Evolutionary conservation across 2,329 filamentous ascomycete genomes (phyloP), one percentile per base, ranked within the genome.

Genomic region (Alternaria hordeiaustralica): DNA sequence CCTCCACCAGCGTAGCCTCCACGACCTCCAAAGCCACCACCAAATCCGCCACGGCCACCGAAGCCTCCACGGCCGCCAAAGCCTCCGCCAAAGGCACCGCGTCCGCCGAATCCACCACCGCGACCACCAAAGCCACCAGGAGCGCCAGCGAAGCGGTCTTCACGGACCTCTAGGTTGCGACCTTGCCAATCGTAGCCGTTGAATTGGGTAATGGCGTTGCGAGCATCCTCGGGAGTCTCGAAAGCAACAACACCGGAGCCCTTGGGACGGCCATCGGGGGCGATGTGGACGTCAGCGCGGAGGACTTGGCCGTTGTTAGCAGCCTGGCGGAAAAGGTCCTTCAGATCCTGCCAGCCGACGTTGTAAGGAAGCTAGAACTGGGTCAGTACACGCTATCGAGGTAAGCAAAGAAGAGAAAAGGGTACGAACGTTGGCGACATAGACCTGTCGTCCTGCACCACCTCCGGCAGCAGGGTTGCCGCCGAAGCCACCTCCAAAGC

Each of bases 171-270:
- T 55, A 99, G 88, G 56, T 90, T 84, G 62, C 96, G 92, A 11
- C 96, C 96, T 80, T 98, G 95, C 96, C 96, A 99, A 69, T 99
- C 96, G 79, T 97, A 98, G 63, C 96, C 96, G 78, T 98, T 97
- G 86, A 98, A 99, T 72, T 97, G 94, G 77, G 94, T 90, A 70
- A 99, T 99, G 21, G 96, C 96, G 77, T 94, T 97, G 70, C 94
- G 93, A 45, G 96, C 95, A 82, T 99, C 96, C 63, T 98, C 94
- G 2, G 94, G 89, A 61, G 90, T 95, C 80, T 99, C 96, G 79
- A 97, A 99, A 45, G 96, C 94, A 65, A 99, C 96, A 62, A 98
- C 97, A 70, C 96, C 96, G 55, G 96, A 97, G 58, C 96, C 96
- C 84, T 98, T 99, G 53, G 96, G 94, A 68, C 94, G 90, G 68